Conservation (phyloP, 2,329 filamentous ascomycete species). For the Coniochaeta hoffmannii region DNA sequence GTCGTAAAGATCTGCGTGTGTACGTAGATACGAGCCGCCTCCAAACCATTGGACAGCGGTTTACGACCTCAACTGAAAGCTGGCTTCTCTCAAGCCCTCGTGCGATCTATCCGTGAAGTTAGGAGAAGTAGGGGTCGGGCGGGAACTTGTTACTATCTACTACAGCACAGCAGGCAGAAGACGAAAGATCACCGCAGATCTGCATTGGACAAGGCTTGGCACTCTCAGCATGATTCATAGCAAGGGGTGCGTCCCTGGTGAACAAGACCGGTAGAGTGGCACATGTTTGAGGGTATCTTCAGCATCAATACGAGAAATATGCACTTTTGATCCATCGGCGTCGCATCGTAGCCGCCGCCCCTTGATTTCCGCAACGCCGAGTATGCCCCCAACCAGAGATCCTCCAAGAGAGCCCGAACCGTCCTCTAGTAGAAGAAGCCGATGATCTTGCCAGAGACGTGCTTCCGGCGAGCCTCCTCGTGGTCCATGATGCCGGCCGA, state of each 20-base stretch:
- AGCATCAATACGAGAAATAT: conserved; percentile 1
- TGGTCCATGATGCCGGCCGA: conserved; percentile 99
- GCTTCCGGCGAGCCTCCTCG: conserved; percentile 98
- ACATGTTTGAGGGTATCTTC: conserved; percentile 3
- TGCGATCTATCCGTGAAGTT: no score
- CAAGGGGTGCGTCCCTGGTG: not conserved
- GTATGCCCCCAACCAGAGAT: conserved; percentile 11
- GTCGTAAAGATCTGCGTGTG: not conserved
- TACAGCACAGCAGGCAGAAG: no score
- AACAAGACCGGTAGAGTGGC: not conserved
- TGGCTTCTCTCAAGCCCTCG: no score
- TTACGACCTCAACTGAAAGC: no score
- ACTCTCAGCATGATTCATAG: conserved; percentile 1
- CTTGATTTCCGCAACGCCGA: conserved; percentile 12
- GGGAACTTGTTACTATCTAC: no score
- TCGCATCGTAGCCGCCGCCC: conserved; percentile 1
- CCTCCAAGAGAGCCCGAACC: conserved; percentile 1
- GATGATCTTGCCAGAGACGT: conserved; percentile 98
- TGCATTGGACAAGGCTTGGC: not conserved
- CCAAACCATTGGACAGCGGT: no score
- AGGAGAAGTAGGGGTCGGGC: no score
- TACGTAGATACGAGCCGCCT: no score
- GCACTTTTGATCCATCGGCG: conserved; percentile 5
- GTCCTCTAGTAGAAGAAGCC: conserved; percentile 91
- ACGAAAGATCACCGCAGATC: no score